Conservation (phyloP, 2,329 filamentous ascomycete species). For the Paraphoma chrysanthemicola region DNA sequence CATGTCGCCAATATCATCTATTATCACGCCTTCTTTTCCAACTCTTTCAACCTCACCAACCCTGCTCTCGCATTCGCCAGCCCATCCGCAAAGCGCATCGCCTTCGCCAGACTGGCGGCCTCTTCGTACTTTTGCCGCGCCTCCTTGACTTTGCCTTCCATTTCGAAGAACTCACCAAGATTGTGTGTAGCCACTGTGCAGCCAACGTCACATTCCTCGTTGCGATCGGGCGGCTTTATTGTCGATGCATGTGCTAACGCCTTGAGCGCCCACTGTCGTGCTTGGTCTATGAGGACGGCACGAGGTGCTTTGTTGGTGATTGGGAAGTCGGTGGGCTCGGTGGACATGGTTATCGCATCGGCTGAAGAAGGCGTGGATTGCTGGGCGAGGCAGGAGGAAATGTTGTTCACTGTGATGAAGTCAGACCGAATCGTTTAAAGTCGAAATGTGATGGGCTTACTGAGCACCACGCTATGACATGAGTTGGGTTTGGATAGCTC, state of each 20-base stretch:
- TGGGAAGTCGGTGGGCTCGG: constrained; percentile 45
- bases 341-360: constrained; percentile 32
- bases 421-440: constrained; percentile 9
- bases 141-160: constrained; percentile 69
- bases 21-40: constrained; percentile 18
- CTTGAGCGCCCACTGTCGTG: constrained; percentile 79
- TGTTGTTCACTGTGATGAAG: constrained; percentile 72
- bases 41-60: constrained; percentile 44
- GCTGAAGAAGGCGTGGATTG: constrained; percentile 55
- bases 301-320: constrained; percentile 58
- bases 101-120: constrained; percentile 65
- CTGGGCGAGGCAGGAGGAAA: constrained; percentile 76
- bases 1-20: not conserved
- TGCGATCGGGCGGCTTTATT: constrained; percentile 71
- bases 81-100: constrained; percentile 57
- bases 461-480: constrained; percentile 83
- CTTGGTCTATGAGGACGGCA: constrained; percentile 70
- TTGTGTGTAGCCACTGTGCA: constrained; percentile 88
- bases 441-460: constrained; percentile 52
- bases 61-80: constrained; percentile 50
- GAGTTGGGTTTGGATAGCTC: constrained; percentile 67
- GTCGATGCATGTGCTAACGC: constrained; percentile 71
- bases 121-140: constrained; percentile 74
- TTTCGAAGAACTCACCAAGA: constrained; percentile 81
- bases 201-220: constrained; percentile 80